Evolutionary conservation across 176 grass and related monocot species (phyloP), one percentile per base, ranked within the genome.

Genomic region (Zoysia pacifica): DNA sequence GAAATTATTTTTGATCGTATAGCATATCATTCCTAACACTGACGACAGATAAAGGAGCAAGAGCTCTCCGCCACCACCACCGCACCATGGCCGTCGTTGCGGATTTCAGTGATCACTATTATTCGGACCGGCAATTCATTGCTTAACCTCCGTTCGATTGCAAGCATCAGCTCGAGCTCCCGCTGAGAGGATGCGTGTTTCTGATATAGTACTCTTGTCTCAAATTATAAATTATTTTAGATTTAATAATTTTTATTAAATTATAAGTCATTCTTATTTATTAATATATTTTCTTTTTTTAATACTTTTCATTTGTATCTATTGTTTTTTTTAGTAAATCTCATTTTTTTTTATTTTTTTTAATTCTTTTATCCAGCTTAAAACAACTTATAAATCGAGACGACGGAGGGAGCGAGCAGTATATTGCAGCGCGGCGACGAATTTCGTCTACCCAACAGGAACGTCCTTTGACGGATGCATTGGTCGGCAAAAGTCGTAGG

Each of bases 71-170:
- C 28, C 28, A 4, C 19, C 19, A 11, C 60, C 35, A 37, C 54
- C 5, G 42, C 18, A 51, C 65, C 58, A 64, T 0, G 69, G 62
- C 45, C 15, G 81, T 88, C 86, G 63, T 81, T 80, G 63, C 62
- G 70, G 81, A 79, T 52, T 46, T 83, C 62, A 45, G n/a, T 4
- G 62, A 52, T 62, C 77, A 79, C 54, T 52, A 69, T 79, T 56
- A 56, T 35, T 56, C 64, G 40, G 49, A 12, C 39, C 15, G 3
- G 18, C 77, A 9, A 44, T 56, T 42, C 42, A 2, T 69, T 6
- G 18, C 28, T 28, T 28, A 28, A 28, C 9, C 59, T 3, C 19
- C 48, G 59, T 67, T 16, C 62, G 35, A 64, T 69, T 74, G 68
- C 70, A 40, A 73, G 38, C 79, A 67, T 48, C 59, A 16, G 5